These are phyloP conservation scores for Fusarium begoniae DNA, from an alignment of 2,329 filamentous ascomycete species.

Conservation along the genomic window DNA sequence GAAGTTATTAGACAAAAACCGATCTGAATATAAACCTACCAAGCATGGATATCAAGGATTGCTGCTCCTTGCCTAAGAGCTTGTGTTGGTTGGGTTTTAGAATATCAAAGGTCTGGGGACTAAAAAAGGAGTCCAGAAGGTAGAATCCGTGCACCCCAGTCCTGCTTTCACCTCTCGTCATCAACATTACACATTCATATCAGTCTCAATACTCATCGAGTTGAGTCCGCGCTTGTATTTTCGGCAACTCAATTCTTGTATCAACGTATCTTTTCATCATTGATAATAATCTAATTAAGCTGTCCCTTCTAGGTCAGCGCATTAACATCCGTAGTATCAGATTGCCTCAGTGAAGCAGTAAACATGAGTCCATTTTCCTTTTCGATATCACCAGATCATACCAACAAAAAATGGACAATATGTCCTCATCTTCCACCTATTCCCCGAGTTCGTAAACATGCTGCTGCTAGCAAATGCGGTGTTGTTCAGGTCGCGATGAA, in stretches of 20 bases:
- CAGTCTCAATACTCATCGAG: background rate
- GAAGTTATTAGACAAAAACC: background rate
- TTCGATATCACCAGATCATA: conserved; percentile 14
- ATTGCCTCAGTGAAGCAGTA: conserved; percentile 4
- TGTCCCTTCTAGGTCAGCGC: conserved; percentile 7
- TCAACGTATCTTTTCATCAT: background rate
- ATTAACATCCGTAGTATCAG: conserved; percentile 5
- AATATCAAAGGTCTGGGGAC: background rate
- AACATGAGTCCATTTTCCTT: conserved; percentile 6
- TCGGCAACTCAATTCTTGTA: background rate
- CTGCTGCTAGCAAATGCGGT: conserved; percentile 21
- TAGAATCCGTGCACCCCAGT: background rate
- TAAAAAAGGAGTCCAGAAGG: background rate
- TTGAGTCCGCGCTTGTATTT: background rate
- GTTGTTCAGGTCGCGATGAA: conserved; percentile 31
- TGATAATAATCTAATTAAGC: conserved; percentile 5
- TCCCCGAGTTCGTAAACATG: conserved; percentile 11
- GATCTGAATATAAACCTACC: background rate
- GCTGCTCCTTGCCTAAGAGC: background rate
- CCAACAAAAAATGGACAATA: conserved; percentile 7
- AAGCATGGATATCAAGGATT: background rate
- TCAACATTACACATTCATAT: background rate
- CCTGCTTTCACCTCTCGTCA: background rate
- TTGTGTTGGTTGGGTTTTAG: background rate
- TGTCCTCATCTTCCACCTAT: background rate